phyloP scores from a whole-genome alignment of 306 rosid genomes.

The Vicia sativa region DNA sequence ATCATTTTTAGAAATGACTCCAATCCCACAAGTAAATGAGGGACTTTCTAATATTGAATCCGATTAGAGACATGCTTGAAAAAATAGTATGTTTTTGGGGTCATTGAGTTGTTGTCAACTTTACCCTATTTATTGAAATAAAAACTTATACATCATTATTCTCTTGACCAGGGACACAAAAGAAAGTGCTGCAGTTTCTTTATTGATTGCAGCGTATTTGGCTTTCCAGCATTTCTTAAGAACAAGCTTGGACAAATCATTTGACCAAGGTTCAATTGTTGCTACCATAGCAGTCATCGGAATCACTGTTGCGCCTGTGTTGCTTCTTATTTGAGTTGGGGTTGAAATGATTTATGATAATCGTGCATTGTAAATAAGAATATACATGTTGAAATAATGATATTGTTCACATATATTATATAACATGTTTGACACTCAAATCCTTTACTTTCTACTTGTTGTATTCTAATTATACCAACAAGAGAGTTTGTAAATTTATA shows the following conservation, averaged over 20 bases:
- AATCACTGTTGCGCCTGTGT: constrained; percentile 52
- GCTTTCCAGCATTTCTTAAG: constrained; percentile 96
- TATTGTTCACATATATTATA: not conserved
- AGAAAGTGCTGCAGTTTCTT: constrained; percentile 71
- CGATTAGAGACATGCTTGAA: too few relatives aligned
- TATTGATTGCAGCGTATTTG: constrained; percentile 72
- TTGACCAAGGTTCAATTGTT: constrained; percentile 88
- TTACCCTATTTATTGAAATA: constrained; percentile 8
- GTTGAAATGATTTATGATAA: constrained; percentile 33
- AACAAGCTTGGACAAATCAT: constrained; percentile 60
- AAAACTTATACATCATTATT: constrained; percentile 34
- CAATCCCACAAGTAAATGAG: too few relatives aligned
- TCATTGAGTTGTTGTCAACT: constrained; percentile 2
- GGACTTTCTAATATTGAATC: too few relatives aligned
- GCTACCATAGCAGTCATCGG: constrained; percentile 69
- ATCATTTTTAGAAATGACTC: too few relatives aligned
- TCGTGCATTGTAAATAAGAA: constrained; percentile 42
- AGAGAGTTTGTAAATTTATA: too few relatives aligned
- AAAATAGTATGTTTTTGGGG: not conserved
- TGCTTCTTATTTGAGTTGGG: constrained; percentile 65
- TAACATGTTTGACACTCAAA: constrained; percentile 14
- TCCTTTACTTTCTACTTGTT: constrained; percentile 19
- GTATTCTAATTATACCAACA: too few relatives aligned
- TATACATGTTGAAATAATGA: constrained; percentile 28
- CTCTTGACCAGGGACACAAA: constrained; percentile 67